Conservation (phyloP, 805 yeast genomes). For the Candida multigemmis region DNA sequence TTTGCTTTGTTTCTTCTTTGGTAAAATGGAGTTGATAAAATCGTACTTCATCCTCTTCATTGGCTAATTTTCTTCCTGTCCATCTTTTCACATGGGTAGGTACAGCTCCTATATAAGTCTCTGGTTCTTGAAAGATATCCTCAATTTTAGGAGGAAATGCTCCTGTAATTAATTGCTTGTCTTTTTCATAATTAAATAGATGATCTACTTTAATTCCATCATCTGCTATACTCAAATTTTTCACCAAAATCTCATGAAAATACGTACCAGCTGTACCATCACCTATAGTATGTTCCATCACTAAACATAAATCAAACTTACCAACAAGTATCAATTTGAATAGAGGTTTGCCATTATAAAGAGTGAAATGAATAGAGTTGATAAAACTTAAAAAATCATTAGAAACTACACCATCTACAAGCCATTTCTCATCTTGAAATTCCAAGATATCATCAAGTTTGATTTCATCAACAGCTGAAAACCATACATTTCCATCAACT, state of each 20-base stretch:
- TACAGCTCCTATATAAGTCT: not conserved
- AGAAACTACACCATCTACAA: too few species aligned
- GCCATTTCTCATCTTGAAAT: conserved; percentile 4
- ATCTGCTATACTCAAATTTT: conserved; percentile 9
- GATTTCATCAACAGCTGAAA: conserved; percentile 14
- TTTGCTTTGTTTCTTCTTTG: conserved; percentile 11
- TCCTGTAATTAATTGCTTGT: conserved; percentile 9
- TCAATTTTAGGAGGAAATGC: conserved; percentile 30
- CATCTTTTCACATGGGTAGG: conserved; percentile 9
- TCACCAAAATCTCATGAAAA: conserved; percentile 25
- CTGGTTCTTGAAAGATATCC: conserved; percentile 12
- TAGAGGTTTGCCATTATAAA: conserved; percentile 16
- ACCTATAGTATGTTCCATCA: conserved; percentile 28
- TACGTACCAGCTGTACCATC: conserved; percentile 27
- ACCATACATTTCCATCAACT: conserved; percentile 8
- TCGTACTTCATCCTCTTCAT: conserved; percentile 7
- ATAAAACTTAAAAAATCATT: too few species aligned
- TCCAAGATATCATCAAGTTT: conserved; percentile 17
- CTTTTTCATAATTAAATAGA: conserved; percentile 14
- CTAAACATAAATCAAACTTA: conserved; percentile 11
- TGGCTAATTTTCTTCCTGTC: conserved; percentile 22
- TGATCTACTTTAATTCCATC: conserved; percentile 5
- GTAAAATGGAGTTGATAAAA: conserved; percentile 18
- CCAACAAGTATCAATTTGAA: conserved; percentile 18
- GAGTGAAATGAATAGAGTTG: conserved; percentile 10